Percentiles rank a stretch among this genome's conserved stretches.
Evolutionary conservation across 129 eudicot genomes (phyloP).

Genomic region (Arctium lappa): DNA sequence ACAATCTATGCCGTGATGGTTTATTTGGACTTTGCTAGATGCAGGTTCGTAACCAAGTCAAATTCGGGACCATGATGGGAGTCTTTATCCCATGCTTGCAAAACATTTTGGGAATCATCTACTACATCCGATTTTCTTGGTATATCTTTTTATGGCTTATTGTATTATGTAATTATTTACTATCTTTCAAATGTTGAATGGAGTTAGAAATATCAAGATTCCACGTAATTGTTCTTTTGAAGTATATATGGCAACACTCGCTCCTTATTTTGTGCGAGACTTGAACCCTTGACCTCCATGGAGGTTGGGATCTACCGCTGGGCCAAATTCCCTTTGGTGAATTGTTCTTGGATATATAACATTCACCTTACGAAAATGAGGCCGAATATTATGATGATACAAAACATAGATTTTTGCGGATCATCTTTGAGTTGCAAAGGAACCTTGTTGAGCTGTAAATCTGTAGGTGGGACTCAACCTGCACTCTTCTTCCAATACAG

Average conservation of each 20-base stretch:
- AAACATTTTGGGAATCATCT: constrained; percentile 81
- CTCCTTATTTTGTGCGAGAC: no score
- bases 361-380: no score
- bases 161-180: not conserved
- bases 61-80: constrained; percentile 86
- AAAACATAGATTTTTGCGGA: no score
- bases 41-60: constrained; percentile 38
- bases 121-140: constrained; percentile 85
- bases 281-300: no score
- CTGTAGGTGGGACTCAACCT: no score
- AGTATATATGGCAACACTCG: not conserved
- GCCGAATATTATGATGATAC: no score
- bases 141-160: constrained; percentile 25
- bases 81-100: constrained; percentile 88
- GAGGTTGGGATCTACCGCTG: no score
- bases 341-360: no score
- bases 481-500: no score
- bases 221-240: not conserved
- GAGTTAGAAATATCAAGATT: not conserved
- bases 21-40: not conserved
- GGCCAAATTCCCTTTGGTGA: no score
- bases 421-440: no score
- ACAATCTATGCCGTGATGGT: not conserved
- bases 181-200: not conserved
- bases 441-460: no score